A percentile compares a stretch with the other conserved stretches of the same genome.
phyloP scores from a whole-genome alignment of 2,329 filamentous ascomycete species.

The Aspergillus transmontanensis region DNA sequence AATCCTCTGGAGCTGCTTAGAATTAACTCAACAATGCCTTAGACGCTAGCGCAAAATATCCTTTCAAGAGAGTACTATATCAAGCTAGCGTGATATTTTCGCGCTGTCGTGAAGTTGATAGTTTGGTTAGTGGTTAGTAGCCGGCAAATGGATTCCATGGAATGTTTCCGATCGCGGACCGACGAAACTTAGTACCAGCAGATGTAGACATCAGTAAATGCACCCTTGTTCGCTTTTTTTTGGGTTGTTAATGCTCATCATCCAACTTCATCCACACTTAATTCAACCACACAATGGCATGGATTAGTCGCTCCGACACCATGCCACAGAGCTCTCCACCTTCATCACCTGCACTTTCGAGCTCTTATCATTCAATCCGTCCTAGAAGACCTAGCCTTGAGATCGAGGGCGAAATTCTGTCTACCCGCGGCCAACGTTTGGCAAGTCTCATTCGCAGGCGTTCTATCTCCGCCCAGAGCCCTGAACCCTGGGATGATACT shows the following conservation, averaged over 20 bases:
- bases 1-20: too few relatives aligned
- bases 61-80: not conserved
- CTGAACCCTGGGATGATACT: conserved; percentile 21
- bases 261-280: not conserved
- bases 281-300: conserved; percentile 10
- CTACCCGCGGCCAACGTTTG: conserved; percentile 43
- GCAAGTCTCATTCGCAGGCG: conserved; percentile 34
- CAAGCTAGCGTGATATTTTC: not conserved
- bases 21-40: too few relatives aligned
- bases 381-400: conserved; percentile 37
- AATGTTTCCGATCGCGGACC: not conserved
- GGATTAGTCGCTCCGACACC: conserved; percentile 9
- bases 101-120: not conserved
- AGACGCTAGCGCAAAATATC: too few relatives aligned
- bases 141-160: not conserved
- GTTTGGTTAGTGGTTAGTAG: too few relatives aligned
- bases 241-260: not conserved
- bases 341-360: conserved; percentile 13
- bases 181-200: not conserved
- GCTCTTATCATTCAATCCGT: conserved; percentile 16
- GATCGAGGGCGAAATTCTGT: conserved; percentile 37
- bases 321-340: conserved; percentile 10
- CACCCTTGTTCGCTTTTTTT: not conserved
- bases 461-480: conserved; percentile 22
- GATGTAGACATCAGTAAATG: not conserved